Percentiles rank a stretch among this genome's conserved stretches.
Conservation (phyloP, 768 basidiomycete species). For the Amanita brunnescens region DNA sequence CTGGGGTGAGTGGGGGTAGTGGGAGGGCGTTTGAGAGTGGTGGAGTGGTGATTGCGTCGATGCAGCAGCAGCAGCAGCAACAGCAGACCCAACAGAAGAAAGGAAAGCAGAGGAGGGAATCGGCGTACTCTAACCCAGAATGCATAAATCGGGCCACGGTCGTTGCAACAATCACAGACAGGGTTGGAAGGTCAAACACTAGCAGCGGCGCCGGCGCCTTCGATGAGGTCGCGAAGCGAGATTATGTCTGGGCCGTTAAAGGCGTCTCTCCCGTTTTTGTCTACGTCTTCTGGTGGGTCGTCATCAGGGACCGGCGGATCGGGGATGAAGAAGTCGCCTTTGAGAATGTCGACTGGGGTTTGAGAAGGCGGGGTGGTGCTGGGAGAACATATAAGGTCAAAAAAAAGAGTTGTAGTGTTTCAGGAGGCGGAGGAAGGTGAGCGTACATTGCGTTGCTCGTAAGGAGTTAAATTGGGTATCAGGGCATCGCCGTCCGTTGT, state of each 20-base stretch:
- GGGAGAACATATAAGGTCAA: background rate
- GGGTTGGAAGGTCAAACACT: background rate
- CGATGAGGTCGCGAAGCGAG: conserved; percentile 11
- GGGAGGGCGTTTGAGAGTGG: background rate
- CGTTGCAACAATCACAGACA: background rate
- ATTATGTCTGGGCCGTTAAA: conserved; percentile 21
- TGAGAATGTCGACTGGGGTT: conserved; percentile 1
- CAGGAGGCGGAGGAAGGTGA: conserved; percentile 2
- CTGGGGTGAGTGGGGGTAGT: background rate
- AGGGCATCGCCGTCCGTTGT: conserved; percentile 20
- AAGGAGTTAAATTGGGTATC: conserved; percentile 9
- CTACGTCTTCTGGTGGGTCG: conserved; percentile 15
- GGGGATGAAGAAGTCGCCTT: conserved; percentile 2
- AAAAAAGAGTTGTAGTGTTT: background rate
- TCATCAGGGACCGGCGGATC: background rate
- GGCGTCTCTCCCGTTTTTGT: conserved; percentile 32
- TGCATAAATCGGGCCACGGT: background rate
- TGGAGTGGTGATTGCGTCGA: background rate
- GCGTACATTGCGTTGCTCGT: background rate
- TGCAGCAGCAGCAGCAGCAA: too few relatives aligned
- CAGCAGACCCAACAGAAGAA: conserved; percentile 1
- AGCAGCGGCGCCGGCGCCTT: conserved; percentile 6
- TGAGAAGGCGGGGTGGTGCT: background rate
- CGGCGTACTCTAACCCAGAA: background rate
- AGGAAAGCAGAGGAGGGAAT: conserved; percentile 20